phyloP scores from a whole-genome alignment of 306 rosid genomes.

The Acacia crassicarpa region DNA sequence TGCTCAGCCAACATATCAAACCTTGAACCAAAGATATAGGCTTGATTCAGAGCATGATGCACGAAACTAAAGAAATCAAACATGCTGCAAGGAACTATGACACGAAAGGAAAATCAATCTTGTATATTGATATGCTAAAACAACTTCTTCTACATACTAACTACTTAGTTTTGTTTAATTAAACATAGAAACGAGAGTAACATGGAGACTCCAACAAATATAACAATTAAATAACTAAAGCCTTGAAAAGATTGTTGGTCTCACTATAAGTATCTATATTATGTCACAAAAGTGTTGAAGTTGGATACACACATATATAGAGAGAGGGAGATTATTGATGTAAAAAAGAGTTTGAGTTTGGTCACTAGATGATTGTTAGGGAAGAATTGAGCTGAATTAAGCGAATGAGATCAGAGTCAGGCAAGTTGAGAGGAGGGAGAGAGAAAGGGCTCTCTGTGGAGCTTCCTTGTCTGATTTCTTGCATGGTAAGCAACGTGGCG shows the following conservation, averaged over 20 bases:
- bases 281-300: background rate
- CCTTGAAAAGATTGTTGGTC: background rate
- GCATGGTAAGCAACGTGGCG: conserved; percentile 51
- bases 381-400: conserved; percentile 58
- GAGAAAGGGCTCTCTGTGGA: conserved; percentile 72
- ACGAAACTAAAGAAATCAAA: background rate
- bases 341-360: background rate
- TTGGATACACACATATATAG: background rate
- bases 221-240: background rate
- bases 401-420: conserved; percentile 62
- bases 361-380: background rate
- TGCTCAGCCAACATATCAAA: too few relatives aligned
- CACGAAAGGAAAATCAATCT: too few relatives aligned
- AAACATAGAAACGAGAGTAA: background rate
- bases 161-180: background rate
- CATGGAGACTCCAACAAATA: background rate
- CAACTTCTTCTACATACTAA: background rate
- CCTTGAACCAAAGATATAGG: background rate
- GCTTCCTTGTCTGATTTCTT: conserved; percentile 40
- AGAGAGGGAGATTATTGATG: background rate
- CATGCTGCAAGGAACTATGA: background rate
- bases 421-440: conserved; percentile 79
- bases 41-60: background rate
- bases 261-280: too few relatives aligned
- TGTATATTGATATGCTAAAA: too few relatives aligned